phyloP scores from a whole-genome alignment of 2,329 filamentous ascomycete genomes.

The Fusarium sp. region DNA sequence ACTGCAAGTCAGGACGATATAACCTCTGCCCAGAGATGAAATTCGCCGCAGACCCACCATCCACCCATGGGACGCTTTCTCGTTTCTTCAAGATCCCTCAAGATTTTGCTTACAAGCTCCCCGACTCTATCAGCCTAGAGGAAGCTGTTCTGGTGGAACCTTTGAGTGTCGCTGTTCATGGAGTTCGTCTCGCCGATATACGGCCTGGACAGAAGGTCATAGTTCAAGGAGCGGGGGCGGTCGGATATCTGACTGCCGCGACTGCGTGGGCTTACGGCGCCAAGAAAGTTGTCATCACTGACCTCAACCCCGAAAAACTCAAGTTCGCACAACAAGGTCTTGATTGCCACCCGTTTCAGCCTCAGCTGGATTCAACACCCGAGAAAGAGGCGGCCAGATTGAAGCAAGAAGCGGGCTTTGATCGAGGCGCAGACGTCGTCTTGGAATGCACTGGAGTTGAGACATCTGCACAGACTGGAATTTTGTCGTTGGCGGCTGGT shows the following conservation, averaged over 20 bases:
- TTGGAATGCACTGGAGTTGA: conserved; percentile 44
- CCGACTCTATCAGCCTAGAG: conserved; percentile 79
- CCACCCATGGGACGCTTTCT: conserved; percentile 84
- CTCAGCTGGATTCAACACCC: not conserved
- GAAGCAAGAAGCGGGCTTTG: conserved; percentile 54
- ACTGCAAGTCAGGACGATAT: conserved; percentile 87
- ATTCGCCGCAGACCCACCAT: conserved; percentile 94
- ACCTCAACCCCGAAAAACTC: conserved; percentile 40
- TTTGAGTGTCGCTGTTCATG: conserved; percentile 87
- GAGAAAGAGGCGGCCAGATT: conserved; percentile 31
- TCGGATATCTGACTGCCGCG: conserved; percentile 88
- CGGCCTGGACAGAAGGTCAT: conserved; percentile 83
- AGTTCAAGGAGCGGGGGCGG: conserved; percentile 88
- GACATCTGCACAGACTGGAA: conserved; percentile 29
- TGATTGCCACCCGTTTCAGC: conserved; percentile 12
- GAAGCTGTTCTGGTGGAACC: conserved; percentile 94
- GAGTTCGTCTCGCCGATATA: conserved; percentile 79
- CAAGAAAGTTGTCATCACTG: conserved; percentile 58
- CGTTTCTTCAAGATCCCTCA: conserved; percentile 87
- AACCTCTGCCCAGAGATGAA: conserved; percentile 90
- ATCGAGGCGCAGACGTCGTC: conserved; percentile 78
- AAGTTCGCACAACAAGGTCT: conserved; percentile 34
- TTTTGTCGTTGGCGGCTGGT: conserved; percentile 19
- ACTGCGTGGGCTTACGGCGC: conserved; percentile 89
- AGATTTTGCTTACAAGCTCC: conserved; percentile 94